phyloP scores from a whole-genome alignment of 352 stramenopile genomes.

The Globisporangium yorkense region DNA sequence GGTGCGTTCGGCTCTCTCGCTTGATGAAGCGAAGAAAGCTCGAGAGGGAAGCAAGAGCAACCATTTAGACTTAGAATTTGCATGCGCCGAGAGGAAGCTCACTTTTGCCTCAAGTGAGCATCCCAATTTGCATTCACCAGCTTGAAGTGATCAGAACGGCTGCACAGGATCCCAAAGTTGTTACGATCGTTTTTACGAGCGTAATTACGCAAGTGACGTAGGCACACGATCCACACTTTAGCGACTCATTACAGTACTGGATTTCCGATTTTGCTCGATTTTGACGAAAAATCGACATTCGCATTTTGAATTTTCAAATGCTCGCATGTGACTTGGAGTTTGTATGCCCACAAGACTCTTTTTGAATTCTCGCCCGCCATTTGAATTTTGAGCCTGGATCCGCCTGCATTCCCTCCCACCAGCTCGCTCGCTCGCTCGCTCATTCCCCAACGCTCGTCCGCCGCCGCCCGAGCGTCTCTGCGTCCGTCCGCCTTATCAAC shows the following conservation, averaged over 20 bases:
- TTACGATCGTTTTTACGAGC: background rate
- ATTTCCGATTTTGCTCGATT: background rate
- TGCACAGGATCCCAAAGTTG: too few species aligned
- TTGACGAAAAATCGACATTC: background rate
- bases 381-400: background rate
- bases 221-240: background rate
- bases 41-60: background rate
- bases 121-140: background rate
- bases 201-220: background rate
- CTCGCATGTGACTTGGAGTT: background rate
- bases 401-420: constrained; percentile 2
- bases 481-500: constrained; percentile 2
- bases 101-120: too few species aligned
- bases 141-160: too few species aligned
- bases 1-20: background rate
- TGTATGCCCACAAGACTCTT: background rate
- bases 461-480: background rate
- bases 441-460: background rate
- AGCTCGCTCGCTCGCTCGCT: background rate
- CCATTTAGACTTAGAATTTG: too few species aligned
- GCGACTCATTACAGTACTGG: background rate
- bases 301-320: constrained; percentile 3
- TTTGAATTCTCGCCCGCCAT: constrained; percentile 1
- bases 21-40: background rate
- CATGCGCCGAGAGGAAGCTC: too few species aligned